Evolutionary conservation across 768 basidiomycete species (phyloP).

Genomic region (Rhodotorula babjevae): DNA sequence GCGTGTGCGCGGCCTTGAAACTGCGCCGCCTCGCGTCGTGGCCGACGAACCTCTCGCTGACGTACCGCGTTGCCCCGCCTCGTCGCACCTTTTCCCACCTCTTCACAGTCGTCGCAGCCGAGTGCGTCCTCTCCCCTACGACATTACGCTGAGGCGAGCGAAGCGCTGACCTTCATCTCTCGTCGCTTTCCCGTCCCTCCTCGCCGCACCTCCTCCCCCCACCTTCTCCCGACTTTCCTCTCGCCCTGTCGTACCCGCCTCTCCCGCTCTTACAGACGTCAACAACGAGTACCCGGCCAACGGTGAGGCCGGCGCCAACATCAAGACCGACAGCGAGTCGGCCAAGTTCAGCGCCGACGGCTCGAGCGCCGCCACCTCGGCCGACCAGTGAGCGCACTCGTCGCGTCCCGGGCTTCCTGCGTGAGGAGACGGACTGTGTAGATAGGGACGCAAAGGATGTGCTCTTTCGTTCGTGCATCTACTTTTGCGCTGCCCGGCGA

Average conservation of each 20-base stretch:
- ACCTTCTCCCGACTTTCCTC: too few species aligned
- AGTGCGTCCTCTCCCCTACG: constrained; percentile 1
- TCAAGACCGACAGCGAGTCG: constrained; percentile 25
- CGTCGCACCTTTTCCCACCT: background rate
- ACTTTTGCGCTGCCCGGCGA: too few species aligned
- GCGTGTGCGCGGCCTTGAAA: too few species aligned
- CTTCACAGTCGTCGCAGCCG: constrained; percentile 22
- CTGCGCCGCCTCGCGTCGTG: background rate
- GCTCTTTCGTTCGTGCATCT: too few species aligned
- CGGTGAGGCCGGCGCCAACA: constrained; percentile 16
- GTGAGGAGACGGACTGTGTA: too few species aligned
- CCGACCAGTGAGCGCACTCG: constrained; percentile 2
- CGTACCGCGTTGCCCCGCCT: too few species aligned
- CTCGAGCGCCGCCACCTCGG: constrained; percentile 9
- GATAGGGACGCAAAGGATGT: too few species aligned
- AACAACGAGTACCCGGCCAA: constrained; percentile 35
- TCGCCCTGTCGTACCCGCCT: too few species aligned
- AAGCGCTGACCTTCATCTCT: background rate
- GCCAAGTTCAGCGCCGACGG: constrained; percentile 16
- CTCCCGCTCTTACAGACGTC: constrained; percentile 13
- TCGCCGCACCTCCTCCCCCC: background rate
- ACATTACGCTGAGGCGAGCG: background rate
- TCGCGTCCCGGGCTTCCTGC: too few species aligned
- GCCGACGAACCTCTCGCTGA: background rate
- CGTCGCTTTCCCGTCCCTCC: too few species aligned